phyloP scores from a whole-genome alignment of 306 rosid species.

The Myrica gale region DNA sequence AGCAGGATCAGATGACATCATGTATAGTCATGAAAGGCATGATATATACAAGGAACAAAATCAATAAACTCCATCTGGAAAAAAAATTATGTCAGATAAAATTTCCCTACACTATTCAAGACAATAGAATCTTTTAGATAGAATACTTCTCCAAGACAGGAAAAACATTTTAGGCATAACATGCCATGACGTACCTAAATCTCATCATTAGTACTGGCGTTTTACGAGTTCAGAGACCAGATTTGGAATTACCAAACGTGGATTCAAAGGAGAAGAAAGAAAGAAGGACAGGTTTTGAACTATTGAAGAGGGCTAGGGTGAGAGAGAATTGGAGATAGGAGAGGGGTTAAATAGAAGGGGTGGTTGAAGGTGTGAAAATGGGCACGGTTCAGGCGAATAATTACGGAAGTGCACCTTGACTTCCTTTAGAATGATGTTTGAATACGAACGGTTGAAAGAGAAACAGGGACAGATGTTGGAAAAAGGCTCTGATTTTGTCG shows the following conservation, averaged over 20 bases:
- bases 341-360: not conserved
- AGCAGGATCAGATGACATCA: not conserved
- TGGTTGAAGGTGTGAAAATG: not conserved
- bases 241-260: conserved; percentile 1
- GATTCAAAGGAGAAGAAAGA: conserved; percentile 25
- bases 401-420: conserved; percentile 65
- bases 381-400: conserved; percentile 37
- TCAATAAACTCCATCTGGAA: no score
- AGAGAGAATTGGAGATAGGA: conserved; percentile 54
- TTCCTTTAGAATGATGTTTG: conserved; percentile 49
- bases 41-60: no score
- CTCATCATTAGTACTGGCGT: conserved; percentile 35
- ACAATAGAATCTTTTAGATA: not conserved
- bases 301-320: conserved; percentile 34
- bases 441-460: conserved; percentile 60
- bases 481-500: conserved; percentile 82
- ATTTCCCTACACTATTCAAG: not conserved
- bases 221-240: conserved; percentile 20
- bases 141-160: not conserved
- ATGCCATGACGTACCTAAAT: conserved; percentile 41
- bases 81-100: no score
- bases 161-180: conserved; percentile 24
- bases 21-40: no score
- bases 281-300: conserved; percentile 19
- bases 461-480: conserved; percentile 74